Evolutionary conservation across 164 flowering plant genomes (phyloP).

Genomic region (Macadamia tetraphylla): DNA sequence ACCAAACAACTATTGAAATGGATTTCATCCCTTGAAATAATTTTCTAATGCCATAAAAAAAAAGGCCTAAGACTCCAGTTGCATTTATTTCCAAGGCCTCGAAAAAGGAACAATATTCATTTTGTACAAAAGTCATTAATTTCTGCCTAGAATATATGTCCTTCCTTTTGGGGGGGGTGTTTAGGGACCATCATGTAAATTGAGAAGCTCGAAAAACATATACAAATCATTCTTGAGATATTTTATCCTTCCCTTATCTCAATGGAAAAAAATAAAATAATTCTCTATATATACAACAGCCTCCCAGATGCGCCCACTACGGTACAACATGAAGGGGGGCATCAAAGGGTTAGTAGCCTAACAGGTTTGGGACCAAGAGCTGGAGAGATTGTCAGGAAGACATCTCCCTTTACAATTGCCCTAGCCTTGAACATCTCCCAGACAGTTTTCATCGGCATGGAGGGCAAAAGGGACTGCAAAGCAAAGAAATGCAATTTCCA

Average conservation of each 20-base stretch:
- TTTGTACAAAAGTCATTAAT: no score
- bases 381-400: neutral
- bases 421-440: constrained; percentile 9
- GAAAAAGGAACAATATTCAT: no score
- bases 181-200: neutral
- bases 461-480: neutral
- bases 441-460: constrained; percentile 14
- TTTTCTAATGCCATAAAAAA: no score
- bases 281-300: no score
- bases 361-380: constrained; percentile 5
- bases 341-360: constrained; percentile 27
- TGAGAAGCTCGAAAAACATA: constrained; percentile 18
- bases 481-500: constrained; percentile 4
- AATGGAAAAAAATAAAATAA: no score
- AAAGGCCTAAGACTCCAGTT: no score
- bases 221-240: neutral
- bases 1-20: no score
- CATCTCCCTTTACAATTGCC: neutral
- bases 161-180: neutral
- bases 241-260: no score
- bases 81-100: no score
- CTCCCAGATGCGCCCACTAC: constrained; percentile 23
- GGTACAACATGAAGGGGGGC: constrained; percentile 10
- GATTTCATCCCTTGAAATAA: no score
- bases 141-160: no score